Evolutionary conservation across 345 rosid species (phyloP).

Genomic region (Firmiana major): DNA sequence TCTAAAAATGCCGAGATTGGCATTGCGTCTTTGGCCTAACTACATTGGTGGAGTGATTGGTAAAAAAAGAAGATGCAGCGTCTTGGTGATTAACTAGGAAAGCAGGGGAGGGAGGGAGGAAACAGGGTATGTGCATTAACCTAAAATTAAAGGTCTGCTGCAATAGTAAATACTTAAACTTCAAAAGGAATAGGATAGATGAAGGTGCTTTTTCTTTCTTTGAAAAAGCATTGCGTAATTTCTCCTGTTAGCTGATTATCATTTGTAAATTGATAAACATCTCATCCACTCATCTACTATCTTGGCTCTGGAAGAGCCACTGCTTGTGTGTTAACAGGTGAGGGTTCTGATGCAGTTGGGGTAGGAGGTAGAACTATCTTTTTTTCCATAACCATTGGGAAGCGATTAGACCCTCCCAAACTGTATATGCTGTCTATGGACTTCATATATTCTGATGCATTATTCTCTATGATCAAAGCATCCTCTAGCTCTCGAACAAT

Average conservation of each 20-base stretch:
- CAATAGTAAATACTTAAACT: neutral
- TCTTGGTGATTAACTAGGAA: neutral
- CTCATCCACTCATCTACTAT: conserved; percentile 23
- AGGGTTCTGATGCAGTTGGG: conserved; percentile 37
- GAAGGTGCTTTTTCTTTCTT: neutral
- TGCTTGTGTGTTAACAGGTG: conserved; percentile 36
- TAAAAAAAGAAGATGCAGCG: neutral
- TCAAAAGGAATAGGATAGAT: neutral
- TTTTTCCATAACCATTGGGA: conserved; percentile 39
- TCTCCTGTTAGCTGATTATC: conserved; percentile 11
- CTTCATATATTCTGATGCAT: conserved; percentile 68
- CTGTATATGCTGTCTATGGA: conserved; percentile 63
- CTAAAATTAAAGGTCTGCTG: neutral
- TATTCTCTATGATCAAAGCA: conserved; percentile 63
- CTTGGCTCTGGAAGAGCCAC: conserved; percentile 48
- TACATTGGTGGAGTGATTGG: neutral
- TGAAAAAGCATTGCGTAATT: neutral
- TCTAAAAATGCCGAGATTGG: neutral
- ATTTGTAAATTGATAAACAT: conserved; percentile 9
- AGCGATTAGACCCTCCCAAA: conserved; percentile 51
- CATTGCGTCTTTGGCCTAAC: neutral
- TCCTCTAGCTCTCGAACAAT: conserved; percentile 61
- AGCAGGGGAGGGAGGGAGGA: neutral
- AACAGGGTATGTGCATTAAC: neutral
- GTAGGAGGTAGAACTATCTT: conserved; percentile 34